Base-by-base conservation (phyloP, 1,284 basidiomycete species). In the Ustilago crameri region DNA sequence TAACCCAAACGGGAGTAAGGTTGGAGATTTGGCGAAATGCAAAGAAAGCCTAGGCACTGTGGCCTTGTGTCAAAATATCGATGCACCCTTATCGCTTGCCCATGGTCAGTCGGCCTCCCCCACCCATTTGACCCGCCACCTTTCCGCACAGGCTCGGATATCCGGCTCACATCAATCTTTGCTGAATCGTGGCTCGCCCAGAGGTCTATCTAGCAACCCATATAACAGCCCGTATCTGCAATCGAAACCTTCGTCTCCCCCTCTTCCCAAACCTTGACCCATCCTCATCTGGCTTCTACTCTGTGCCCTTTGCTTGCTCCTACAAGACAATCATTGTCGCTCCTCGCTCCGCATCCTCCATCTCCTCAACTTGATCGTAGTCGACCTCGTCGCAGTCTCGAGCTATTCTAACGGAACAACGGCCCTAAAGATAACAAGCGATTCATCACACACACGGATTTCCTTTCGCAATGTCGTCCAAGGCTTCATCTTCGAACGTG, bases 401-500 rank as follows among this genome's bases (percentile, higher is more conserved):
- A 37, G 35, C 35, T 37, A 7, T 15, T 17, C 35, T 34, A 9
- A 15, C 35, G 35, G 35, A 17, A 7, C 5, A 7, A 37, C 15
- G 15, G 9, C 17, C 17, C 35, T 37, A 7, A 37, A 37, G n/a
- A 37, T 15, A 37, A 15, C 35, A 37, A 37, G 15, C 15, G 17
- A n/a, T 5, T 5, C 35, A 37, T 37, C 15, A 7, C 7, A 37
- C 35, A 8, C 9, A 8, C 5, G n/a, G 5, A 9, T 37, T 17
- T 14, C 4, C 34, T 5, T 3, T 27, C 27, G 24, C 26, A 22
- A 72, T 72, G 68, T 66, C 68, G 17, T 27, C 54, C 48, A 72
- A 72, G 46, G 63, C 68, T 34, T 73, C 69, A n/a, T 57, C 69
- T 17, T 73, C 69, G 20, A 67, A 51, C 50, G 74, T 73, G 24